Evolutionary conservation across 1,139 yeast species (phyloP), one percentile per base, ranked within the genome.

Genomic region (Taphrina flavorubra): DNA sequence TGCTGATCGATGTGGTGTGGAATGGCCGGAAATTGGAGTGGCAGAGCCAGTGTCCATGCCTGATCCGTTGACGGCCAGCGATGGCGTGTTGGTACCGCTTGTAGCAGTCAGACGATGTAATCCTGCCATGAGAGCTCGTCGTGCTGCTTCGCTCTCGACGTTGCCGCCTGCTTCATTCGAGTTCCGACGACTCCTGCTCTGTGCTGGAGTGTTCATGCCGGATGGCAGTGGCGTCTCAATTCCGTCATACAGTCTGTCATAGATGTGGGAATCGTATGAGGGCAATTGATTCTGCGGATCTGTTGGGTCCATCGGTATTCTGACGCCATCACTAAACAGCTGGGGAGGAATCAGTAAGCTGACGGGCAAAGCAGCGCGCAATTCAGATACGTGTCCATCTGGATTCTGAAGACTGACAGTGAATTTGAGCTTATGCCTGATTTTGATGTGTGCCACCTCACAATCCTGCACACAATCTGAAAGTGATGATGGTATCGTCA

Each of bases 391-490:
- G 76, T 89, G 96, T 34, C 90, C 90, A 73, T 87, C 92, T 0
- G 90, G 89, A 75, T 89, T 88, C 51, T 83, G 77, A 71, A 89
- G 79, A 7, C 87, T 86, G 69, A 89, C 83, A n/a, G 81, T 83
- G 73, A 88, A 85, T 73, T 86, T 85, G 68, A 89, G 79, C 77
- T 87, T 88, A 78, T 89, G 96, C 68, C 88, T 81, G 25, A 89
- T 88, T 75, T 87, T 87, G 72, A 88, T 79, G 74, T 83, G 73
- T 78, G 79, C 74, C 56, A 90, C 81, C 71, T 86, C 89, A 75
- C 94, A 89, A 78, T 92, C 97, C 77, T 92, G 98, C 0, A 96
- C 87, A 74, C 94, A 85, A 74, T 85, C 84, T 1, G 90, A 82
- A 68, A 92, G 81, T 69, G 88, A 85, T 2, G 90, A 82, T 0